Base-by-base conservation (phyloP, 1,139 yeast genomes). In the Yamadazyma sp. region DNA sequence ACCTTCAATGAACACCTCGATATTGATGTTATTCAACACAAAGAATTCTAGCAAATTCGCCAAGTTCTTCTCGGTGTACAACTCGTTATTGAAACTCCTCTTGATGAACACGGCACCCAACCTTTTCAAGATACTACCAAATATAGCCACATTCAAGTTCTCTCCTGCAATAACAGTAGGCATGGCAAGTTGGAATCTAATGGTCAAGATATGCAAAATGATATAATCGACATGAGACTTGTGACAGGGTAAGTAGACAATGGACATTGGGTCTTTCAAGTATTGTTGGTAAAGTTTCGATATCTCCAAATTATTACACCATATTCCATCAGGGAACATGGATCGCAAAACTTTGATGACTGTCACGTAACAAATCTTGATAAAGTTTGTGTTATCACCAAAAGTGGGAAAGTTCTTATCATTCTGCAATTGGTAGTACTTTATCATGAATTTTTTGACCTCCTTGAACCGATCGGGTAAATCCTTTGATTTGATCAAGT, bases 111-210 rank as follows among this genome's bases (percentile, higher is more conserved):
- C 65, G 14, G 76, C 78, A 3, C 79, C 79, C 47, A 73, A 59
- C 30, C 61, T 60, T 44, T 69, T 67, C 48, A 73, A 56, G 36
- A 69, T 57, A 3, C 64, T 62, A 1, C 86, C 85, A 40, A 81
- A 69, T 10, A 81, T 62, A 1, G 85, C 80, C 39, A 81, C 81
- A 52, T 81, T 81, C 54, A 81, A 71, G 56, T 81, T 81, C 42
- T 81, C 86, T 6, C 87, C 87, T 1, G 87, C 87, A 38, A 81
- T 77, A 3, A 81, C 85, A 3, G 76, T 61, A 1, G 87, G 87
- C 10, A 73, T 59, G 9, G 83, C 68, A 45, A 81, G 61, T 31
- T 80, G 81, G 48, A 81, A 69, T 31, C 86, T 60, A 49, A 79
- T 72, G 42, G 81, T 69, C 34, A 80, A 63, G 42, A 80, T 66